Conservation (phyloP, 2,329 filamentous ascomycete genomes). For the Pyrenochaeta sp. region DNA sequence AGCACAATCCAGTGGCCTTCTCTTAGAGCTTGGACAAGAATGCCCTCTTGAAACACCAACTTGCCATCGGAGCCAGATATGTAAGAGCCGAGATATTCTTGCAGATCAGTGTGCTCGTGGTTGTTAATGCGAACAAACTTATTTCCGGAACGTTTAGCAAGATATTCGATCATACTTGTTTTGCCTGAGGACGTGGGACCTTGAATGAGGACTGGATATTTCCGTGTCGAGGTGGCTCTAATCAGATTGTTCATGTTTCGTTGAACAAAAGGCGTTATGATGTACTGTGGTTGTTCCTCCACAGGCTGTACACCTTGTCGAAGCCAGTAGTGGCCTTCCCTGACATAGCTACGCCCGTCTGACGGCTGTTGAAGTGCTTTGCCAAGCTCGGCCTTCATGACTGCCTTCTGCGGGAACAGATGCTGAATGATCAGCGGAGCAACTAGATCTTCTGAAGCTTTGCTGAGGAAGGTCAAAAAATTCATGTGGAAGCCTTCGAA, state of each 20-base stretch:
- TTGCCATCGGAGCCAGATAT: slow-evolving; percentile 85
- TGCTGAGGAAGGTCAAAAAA: slow-evolving; percentile 87
- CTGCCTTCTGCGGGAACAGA: slow-evolving; percentile 74
- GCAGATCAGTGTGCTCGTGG: slow-evolving; percentile 96
- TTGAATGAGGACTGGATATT: slow-evolving; percentile 94
- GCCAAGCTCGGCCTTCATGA: slow-evolving; percentile 75
- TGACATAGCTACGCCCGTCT: slow-evolving; percentile 80
- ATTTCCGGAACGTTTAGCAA: slow-evolving; percentile 96
- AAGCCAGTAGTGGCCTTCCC: slow-evolving; percentile 91
- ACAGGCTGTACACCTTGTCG: slow-evolving; percentile 73
- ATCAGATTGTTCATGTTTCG: slow-evolving; percentile 94
- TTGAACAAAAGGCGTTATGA: slow-evolving; percentile 94
- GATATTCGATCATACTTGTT: slow-evolving; percentile 98
- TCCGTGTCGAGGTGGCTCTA: slow-evolving; percentile 86
- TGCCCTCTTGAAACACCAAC: slow-evolving; percentile 88
- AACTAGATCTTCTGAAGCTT: slow-evolving; percentile 79
- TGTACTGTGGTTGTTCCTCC: slow-evolving; percentile 85
- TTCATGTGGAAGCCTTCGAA: slow-evolving; percentile 99
- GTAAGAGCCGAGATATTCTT: slow-evolving; percentile 97
- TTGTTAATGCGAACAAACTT: slow-evolving; percentile 99
- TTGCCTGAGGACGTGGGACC: slow-evolving; percentile 97
- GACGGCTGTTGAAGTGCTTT: slow-evolving; percentile 79
- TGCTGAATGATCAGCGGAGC: slow-evolving; percentile 81
- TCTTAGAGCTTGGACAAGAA: slow-evolving; percentile 89
- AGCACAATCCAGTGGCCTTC: slow-evolving; percentile 98